These are phyloP conservation scores for Staphylotrichum longicolle DNA, from an alignment of 495 filamentous ascomycete species.

Conservation along the genomic window DNA sequence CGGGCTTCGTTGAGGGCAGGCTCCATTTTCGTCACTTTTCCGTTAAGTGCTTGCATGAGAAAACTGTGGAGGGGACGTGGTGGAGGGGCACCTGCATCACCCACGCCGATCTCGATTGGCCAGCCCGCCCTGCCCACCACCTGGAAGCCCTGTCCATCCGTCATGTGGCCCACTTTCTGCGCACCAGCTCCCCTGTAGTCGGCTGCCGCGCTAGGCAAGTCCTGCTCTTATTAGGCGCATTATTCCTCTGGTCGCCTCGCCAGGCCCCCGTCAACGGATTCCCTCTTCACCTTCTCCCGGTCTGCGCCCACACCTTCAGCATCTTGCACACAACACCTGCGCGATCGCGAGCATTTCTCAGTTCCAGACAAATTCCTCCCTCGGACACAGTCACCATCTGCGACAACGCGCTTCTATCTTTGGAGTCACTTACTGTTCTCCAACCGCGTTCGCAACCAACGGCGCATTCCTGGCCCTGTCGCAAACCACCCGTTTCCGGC, in stretches of 20 bases:
- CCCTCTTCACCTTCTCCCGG: constrained; percentile 18
- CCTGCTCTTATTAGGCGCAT: constrained; percentile 39
- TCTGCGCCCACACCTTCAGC: constrained; percentile 13
- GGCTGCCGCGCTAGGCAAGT: constrained; percentile 7
- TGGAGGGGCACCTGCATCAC: constrained; percentile 22
- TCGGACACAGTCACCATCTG: background rate
- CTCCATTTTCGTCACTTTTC: constrained; percentile 20
- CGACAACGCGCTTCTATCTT: constrained; percentile 3
- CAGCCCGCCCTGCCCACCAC: constrained; percentile 15
- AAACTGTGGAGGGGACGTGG: constrained; percentile 15
- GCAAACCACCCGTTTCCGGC: constrained; percentile 20
- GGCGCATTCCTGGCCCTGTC: constrained; percentile 18
- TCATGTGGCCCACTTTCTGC: constrained; percentile 36
- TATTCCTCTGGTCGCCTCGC: constrained; percentile 26
- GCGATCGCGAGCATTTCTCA: background rate
- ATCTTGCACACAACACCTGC: background rate
- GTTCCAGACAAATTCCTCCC: background rate
- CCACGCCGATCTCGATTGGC: constrained; percentile 21
- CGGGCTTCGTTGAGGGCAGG: background rate
- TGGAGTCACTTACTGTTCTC: background rate
- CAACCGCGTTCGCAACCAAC: constrained; percentile 5
- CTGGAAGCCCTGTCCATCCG: constrained; percentile 22
- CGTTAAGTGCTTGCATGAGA: constrained; percentile 31
- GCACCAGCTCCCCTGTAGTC: constrained; percentile 26
- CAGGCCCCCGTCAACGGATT: constrained; percentile 17